Conservation (phyloP, 2,329 filamentous ascomycete species). For the Phaeosphaeriaceae sp. region DNA sequence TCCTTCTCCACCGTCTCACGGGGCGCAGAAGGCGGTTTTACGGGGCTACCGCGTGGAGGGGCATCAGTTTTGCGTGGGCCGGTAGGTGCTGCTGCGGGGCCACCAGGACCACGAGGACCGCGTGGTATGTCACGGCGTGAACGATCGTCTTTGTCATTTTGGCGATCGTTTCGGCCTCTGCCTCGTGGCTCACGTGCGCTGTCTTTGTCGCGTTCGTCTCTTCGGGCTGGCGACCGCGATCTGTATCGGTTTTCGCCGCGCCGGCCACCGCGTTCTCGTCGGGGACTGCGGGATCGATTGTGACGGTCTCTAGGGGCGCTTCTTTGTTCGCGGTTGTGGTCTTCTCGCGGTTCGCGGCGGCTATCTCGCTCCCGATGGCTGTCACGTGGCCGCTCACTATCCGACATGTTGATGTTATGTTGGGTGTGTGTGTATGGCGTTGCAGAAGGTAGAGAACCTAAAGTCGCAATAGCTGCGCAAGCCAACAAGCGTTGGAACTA, state of each 20-base stretch:
- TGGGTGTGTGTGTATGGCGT: slow-evolving; percentile 2
- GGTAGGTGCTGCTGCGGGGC: slow-evolving; percentile 12
- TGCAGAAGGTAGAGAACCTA: background rate
- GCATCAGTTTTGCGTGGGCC: slow-evolving; percentile 16
- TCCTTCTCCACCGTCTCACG: slow-evolving; percentile 20
- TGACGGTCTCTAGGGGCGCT: slow-evolving; percentile 33
- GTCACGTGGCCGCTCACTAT: slow-evolving; percentile 34
- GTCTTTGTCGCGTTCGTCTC: slow-evolving; percentile 27
- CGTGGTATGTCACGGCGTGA: slow-evolving; percentile 22
- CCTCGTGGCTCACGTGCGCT: slow-evolving; percentile 20
- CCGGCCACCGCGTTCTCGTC: slow-evolving; percentile 35
- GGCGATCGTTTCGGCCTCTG: slow-evolving; percentile 12
- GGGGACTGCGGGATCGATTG: slow-evolving; percentile 44
- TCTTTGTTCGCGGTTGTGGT: slow-evolving; percentile 26
- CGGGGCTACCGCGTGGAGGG: slow-evolving; percentile 7
- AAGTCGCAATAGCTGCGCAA: too few species aligned
- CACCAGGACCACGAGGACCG: slow-evolving; percentile 32
- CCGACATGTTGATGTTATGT: slow-evolving; percentile 20
- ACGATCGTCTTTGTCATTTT: slow-evolving; percentile 18
- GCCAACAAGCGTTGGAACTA: too few species aligned
- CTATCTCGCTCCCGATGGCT: slow-evolving; percentile 28
- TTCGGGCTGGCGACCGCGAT: slow-evolving; percentile 35
- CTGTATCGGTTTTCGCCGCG: slow-evolving; percentile 33
- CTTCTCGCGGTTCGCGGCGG: slow-evolving; percentile 26
- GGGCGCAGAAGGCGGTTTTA: slow-evolving; percentile 16